Percentiles rank a stretch among this genome's conserved stretches.
These are phyloP conservation scores for Clausena lansium DNA, from an alignment of 345 rosid species.

Conservation along the genomic window DNA sequence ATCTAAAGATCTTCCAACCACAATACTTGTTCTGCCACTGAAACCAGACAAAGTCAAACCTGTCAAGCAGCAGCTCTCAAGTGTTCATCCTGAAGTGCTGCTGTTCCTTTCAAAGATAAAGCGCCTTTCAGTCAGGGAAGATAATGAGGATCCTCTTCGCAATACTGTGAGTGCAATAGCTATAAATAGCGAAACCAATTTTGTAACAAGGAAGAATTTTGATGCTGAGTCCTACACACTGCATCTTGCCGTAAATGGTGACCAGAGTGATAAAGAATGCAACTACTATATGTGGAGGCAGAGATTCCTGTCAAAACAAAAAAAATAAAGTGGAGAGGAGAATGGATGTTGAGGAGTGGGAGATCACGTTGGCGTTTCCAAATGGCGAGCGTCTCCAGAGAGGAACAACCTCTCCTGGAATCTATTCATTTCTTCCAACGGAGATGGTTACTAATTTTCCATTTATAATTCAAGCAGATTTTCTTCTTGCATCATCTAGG, in stretches of 20 bases:
- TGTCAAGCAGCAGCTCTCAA: conserved; percentile 67
- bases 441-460: conserved; percentile 75
- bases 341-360: conserved; percentile 62
- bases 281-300: conserved; percentile 71
- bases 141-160: conserved; percentile 38
- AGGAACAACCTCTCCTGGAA: conserved; percentile 54
- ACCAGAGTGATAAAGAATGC: conserved; percentile 32
- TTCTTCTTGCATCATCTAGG: conserved; percentile 64
- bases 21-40: conserved; percentile 57
- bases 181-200: conserved; percentile 51
- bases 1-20: conserved; percentile 47
- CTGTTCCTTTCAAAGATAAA: conserved; percentile 65
- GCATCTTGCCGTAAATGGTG: conserved; percentile 41
- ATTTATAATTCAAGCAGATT: conserved; percentile 71
- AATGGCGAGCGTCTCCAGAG: conserved; percentile 46
- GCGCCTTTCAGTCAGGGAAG: conserved; percentile 59
- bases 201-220: conserved; percentile 56
- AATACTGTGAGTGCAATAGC: conserved; percentile 49
- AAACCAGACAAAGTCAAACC: conserved; percentile 60
- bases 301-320: conserved; percentile 53
- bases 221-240: conserved; percentile 70
- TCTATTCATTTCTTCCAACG: conserved; percentile 74
- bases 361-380: conserved; percentile 76
- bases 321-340: conserved; percentile 61
- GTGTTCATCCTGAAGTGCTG: conserved; percentile 63